Conservation (phyloP, 495 filamentous ascomycete genomes). For the Clohesyomyces aquaticus region DNA sequence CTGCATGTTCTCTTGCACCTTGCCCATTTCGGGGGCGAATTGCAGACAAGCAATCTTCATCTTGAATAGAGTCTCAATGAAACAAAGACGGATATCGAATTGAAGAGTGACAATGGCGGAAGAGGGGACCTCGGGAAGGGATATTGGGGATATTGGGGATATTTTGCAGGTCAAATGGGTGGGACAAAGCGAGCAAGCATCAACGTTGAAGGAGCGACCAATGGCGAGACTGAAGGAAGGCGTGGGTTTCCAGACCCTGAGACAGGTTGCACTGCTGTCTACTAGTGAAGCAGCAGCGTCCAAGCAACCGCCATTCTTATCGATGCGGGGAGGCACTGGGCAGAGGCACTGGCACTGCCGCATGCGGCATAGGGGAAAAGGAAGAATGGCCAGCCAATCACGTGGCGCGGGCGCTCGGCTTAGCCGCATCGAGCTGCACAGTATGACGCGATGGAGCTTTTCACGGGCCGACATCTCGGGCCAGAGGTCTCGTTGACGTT, state of each 20-base stretch:
- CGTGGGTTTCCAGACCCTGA: background rate
- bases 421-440: slow-evolving; percentile 20
- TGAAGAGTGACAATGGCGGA: background rate
- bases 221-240: background rate
- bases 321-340: slow-evolving; percentile 3
- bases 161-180: background rate
- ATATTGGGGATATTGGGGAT: too few relatives aligned
- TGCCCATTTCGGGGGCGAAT: slow-evolving; percentile 72
- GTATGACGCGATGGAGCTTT: slow-evolving; percentile 29
- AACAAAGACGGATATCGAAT: background rate
- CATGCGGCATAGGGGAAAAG: slow-evolving; percentile 2
- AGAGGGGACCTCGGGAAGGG: background rate
- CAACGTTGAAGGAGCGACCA: background rate
- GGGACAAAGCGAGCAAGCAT: background rate
- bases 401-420: slow-evolving; percentile 11
- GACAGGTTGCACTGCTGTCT: background rate
- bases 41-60: slow-evolving; percentile 87
- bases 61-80: background rate
- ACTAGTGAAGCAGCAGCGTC: background rate
- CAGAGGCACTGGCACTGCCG: background rate
- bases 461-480: background rate
- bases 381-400: slow-evolving; percentile 24
- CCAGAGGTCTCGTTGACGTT: background rate
- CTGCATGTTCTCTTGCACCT: slow-evolving; percentile 74
- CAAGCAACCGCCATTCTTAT: slow-evolving; percentile 15